Evolutionary conservation across 1,284 basidiomycete species (phyloP).

Genomic region (Irpex lacteus): DNA sequence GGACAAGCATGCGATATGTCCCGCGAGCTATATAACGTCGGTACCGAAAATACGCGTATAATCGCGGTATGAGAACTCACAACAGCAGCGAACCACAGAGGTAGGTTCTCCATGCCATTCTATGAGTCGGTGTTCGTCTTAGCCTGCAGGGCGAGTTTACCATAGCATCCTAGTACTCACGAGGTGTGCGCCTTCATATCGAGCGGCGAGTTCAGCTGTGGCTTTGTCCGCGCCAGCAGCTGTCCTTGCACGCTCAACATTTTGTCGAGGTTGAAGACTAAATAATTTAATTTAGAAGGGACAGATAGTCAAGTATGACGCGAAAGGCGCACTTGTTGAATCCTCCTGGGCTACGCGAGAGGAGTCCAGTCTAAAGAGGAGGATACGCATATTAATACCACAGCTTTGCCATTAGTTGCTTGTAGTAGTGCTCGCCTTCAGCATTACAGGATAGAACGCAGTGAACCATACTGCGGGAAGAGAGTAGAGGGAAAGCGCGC

Average conservation of each 20-base stretch:
- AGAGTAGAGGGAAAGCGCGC: slow-evolving; percentile 12
- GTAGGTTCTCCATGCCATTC: slow-evolving; percentile 14
- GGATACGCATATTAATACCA: not conserved
- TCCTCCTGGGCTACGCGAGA: not conserved
- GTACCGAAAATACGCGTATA: no score
- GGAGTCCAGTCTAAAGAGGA: not conserved
- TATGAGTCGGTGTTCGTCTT: not conserved
- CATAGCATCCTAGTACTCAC: not conserved
- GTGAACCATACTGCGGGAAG: slow-evolving; percentile 12
- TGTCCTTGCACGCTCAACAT: slow-evolving; percentile 1
- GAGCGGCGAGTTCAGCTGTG: not conserved
- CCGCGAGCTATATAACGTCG: no score
- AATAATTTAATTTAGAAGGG: not conserved
- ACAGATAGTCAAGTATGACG: not conserved
- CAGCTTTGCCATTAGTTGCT: not conserved
- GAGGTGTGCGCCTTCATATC: slow-evolving; percentile 11
- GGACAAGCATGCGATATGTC: no score
- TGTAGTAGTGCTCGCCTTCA: slow-evolving; percentile 1
- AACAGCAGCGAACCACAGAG: slow-evolving; percentile 12
- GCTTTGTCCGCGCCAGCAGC: not conserved
- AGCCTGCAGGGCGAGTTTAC: not conserved
- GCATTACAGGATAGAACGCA: slow-evolving; percentile 9
- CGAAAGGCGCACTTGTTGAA: slow-evolving; percentile 4
- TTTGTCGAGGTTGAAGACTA: slow-evolving; percentile 10
- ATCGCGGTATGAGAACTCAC: not conserved